Evolutionary conservation across 805 yeast genomes (phyloP).

Genomic region (Wickerhamiella bombiphila): DNA sequence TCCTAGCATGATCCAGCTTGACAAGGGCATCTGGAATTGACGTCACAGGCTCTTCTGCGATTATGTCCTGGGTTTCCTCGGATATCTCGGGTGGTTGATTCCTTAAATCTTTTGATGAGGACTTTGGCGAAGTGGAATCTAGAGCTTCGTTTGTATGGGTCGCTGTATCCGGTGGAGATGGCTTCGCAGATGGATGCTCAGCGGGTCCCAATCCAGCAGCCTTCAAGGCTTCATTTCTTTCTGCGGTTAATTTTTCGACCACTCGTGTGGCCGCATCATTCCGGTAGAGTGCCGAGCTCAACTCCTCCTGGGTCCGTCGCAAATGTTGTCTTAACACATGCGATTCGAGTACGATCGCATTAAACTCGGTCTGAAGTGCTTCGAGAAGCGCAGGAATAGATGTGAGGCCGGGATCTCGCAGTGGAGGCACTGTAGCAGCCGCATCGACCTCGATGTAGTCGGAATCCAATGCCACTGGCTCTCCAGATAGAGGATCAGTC

Average conservation of each 20-base stretch:
- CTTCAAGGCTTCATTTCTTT: slow-evolving; percentile 1
- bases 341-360: slow-evolving; percentile 59
- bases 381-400: slow-evolving; percentile 70
- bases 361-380: slow-evolving; percentile 80
- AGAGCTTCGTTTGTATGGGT: no score
- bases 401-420: slow-evolving; percentile 30
- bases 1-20: no score
- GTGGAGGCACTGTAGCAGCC: slow-evolving; percentile 26
- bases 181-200: no score
- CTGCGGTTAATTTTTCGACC: not conserved
- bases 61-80: not conserved
- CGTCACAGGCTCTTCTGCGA: no score
- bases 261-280: not conserved
- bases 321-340: not conserved
- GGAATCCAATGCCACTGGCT: slow-evolving; percentile 38
- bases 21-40: no score
- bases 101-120: no score
- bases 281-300: slow-evolving; percentile 1
- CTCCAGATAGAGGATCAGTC: slow-evolving; percentile 62
- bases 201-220: no score
- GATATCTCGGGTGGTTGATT: not conserved
- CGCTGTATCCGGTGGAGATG: no score
- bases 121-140: no score
- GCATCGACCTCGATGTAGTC: slow-evolving; percentile 4
- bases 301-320: not conserved